These are phyloP conservation scores for Ceratobasidium sp. DNA, from an alignment of 1,284 basidiomycete genomes.

Conservation along the genomic window DNA sequence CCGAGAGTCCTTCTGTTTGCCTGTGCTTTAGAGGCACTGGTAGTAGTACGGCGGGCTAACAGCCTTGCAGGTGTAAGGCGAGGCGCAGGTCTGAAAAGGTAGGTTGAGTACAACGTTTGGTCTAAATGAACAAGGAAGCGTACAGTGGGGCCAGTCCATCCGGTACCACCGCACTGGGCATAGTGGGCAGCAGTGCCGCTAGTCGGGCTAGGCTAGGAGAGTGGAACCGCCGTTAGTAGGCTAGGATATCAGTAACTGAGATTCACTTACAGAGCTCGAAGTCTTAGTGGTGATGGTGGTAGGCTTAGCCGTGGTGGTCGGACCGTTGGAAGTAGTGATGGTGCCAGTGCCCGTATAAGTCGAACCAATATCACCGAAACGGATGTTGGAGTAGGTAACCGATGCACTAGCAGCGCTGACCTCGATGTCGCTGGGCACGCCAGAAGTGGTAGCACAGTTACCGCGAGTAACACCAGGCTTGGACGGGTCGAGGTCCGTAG, in stretches of 20 bases:
- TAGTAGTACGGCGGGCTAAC: slow-evolving; percentile 16
- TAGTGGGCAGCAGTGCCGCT: slow-evolving; percentile 4
- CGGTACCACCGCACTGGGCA: slow-evolving; percentile 7
- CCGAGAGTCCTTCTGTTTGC: neutral
- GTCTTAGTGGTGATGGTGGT: slow-evolving; percentile 10
- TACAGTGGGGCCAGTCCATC: neutral
- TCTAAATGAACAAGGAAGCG: neutral
- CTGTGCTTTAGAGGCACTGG: slow-evolving; percentile 24
- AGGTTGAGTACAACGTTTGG: neutral
- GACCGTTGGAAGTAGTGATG: slow-evolving; percentile 45
- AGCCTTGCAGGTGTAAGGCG: slow-evolving; percentile 21
- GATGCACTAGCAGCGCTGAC: slow-evolving; percentile 43
- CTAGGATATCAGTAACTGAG: no score
- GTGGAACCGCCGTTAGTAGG: neutral
- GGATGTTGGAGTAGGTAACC: slow-evolving; percentile 61
- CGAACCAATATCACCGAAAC: slow-evolving; percentile 60
- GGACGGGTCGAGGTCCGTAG: slow-evolving; percentile 53
- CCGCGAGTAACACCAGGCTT: slow-evolving; percentile 60
- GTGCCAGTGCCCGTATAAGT: slow-evolving; percentile 51
- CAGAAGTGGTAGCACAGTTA: slow-evolving; percentile 40
- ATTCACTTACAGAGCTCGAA: no score
- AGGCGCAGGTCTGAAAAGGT: neutral
- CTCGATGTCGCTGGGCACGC: slow-evolving; percentile 41
- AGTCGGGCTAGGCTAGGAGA: neutral
- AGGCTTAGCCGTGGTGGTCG: neutral